Evolutionary conservation across 345 rosid species (phyloP).

Genomic region (Melaleuca alternifolia): DNA sequence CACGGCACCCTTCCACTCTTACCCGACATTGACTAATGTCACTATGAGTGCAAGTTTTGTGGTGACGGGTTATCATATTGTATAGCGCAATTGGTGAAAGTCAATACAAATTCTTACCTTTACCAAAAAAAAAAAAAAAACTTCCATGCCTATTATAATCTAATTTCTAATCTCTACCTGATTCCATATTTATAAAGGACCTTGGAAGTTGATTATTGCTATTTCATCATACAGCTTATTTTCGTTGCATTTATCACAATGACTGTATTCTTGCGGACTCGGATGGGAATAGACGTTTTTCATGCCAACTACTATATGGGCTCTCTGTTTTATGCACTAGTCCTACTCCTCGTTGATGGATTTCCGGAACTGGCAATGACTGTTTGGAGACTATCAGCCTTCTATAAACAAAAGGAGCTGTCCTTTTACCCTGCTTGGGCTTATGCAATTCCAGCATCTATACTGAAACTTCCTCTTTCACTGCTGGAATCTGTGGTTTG

Average conservation of each 20-base stretch:
- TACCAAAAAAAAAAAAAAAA: no score
- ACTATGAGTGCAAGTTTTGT: no score
- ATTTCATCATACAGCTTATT: constrained; percentile 25
- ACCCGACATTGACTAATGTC: no score
- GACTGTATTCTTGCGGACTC: constrained; percentile 39
- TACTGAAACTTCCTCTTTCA: constrained; percentile 44
- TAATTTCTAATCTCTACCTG: neutral
- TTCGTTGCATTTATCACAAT: constrained; percentile 37
- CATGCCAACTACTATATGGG: constrained; percentile 48
- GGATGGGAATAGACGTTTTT: constrained; percentile 29
- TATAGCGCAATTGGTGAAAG: no score
- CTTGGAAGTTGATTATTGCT: neutral
- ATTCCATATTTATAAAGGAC: neutral
- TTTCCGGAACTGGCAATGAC: constrained; percentile 42
- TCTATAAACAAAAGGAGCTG: constrained; percentile 50
- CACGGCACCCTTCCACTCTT: no score
- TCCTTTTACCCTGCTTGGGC: constrained; percentile 67
- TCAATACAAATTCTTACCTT: no score
- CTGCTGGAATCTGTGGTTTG: constrained; percentile 41
- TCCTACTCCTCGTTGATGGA: constrained; percentile 36
- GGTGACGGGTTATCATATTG: no score
- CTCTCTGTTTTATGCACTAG: constrained; percentile 31
- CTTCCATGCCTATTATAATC: neutral
- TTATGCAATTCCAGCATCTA: constrained; percentile 42
- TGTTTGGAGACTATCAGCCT: constrained; percentile 35